These are phyloP conservation scores for Apiospora hydei DNA, from an alignment of 2,329 filamentous ascomycete species.

Conservation along the genomic window DNA sequence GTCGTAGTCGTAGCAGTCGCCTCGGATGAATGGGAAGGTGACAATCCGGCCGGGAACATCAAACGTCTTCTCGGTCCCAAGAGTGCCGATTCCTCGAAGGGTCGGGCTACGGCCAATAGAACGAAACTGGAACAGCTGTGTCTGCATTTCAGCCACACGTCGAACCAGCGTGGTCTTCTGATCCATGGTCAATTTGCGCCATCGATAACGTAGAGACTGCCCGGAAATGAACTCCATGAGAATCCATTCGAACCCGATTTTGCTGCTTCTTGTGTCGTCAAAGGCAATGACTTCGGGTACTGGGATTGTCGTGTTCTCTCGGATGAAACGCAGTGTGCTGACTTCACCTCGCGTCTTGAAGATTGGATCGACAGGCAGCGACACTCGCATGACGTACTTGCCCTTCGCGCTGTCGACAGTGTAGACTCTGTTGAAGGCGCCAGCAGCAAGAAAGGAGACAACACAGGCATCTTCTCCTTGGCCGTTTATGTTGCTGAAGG, in stretches of 20 bases:
- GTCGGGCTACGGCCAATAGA: constrained; percentile 25
- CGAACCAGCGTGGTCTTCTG: constrained; percentile 43
- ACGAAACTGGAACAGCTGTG: constrained; percentile 37
- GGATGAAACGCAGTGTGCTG: constrained; percentile 45
- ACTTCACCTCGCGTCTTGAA: constrained; percentile 49
- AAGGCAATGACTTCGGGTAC: constrained; percentile 45
- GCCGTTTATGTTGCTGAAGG: neutral
- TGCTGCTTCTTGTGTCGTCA: constrained; percentile 42
- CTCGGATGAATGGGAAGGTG: constrained; percentile 44
- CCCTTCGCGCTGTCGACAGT: constrained; percentile 26
- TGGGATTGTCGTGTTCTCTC: constrained; percentile 40
- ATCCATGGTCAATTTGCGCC: constrained; percentile 40
- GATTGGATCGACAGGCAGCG: constrained; percentile 45
- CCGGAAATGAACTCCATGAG: constrained; percentile 44
- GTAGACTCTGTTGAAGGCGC: constrained; percentile 37
- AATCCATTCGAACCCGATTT: constrained; percentile 51
- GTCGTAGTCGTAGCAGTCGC: constrained; percentile 40
- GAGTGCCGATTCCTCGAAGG: constrained; percentile 30
- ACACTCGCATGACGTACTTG: constrained; percentile 42
- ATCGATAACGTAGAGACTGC: constrained; percentile 31
- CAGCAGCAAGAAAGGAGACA: constrained; percentile 28
- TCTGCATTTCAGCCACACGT: constrained; percentile 41
- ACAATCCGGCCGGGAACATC: constrained; percentile 40
- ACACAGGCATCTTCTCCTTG: constrained; percentile 25
- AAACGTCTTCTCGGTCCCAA: constrained; percentile 28